Conservation (phyloP, 352 stramenopile genomes). For the Globisporangium lucens region DNA sequence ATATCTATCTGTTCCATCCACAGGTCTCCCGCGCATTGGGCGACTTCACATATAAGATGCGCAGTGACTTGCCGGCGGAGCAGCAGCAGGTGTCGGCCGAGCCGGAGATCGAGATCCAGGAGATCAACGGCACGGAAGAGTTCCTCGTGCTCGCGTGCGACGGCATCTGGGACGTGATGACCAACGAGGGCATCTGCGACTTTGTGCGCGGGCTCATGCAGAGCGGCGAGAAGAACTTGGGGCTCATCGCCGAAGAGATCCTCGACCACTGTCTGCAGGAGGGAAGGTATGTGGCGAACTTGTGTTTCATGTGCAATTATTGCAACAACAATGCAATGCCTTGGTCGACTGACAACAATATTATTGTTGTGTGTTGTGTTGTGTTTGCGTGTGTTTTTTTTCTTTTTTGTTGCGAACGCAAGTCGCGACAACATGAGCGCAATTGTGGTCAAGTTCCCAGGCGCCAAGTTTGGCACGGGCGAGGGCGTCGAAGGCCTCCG, state of each 20-base stretch:
- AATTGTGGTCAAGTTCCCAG: conserved; percentile 75
- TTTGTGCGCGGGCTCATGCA: conserved; percentile 80
- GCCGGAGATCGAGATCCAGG: conserved; percentile 85
- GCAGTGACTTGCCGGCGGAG: conserved; percentile 43
- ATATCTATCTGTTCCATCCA: conserved; percentile 17
- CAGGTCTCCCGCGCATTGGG: conserved; percentile 75
- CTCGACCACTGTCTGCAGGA: conserved; percentile 70
- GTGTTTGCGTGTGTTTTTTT: not conserved
- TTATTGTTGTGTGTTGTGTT: not conserved
- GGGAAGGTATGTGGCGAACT: conserved; percentile 41
- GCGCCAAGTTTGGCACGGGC: conserved; percentile 56
- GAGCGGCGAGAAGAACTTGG: conserved; percentile 63
- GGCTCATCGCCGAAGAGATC: conserved; percentile 78
- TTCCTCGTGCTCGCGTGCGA: conserved; percentile 92
- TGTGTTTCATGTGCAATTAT: not conserved
- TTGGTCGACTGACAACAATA: conserved; percentile 4
- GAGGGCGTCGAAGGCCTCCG: conserved; percentile 63
- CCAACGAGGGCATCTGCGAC: conserved; percentile 84
- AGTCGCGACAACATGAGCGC: conserved; percentile 87
- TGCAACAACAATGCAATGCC: not conserved
- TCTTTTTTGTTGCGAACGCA: not conserved
- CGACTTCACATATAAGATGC: conserved; percentile 83
- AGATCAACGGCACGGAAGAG: conserved; percentile 80
- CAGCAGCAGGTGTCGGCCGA: conserved; percentile 84
- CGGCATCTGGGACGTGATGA: conserved; percentile 94